A percentile compares a stretch with the other conserved stretches of the same genome.
phyloP scores from a whole-genome alignment of 306 rosid species.

The Sicyos baderoa region DNA sequence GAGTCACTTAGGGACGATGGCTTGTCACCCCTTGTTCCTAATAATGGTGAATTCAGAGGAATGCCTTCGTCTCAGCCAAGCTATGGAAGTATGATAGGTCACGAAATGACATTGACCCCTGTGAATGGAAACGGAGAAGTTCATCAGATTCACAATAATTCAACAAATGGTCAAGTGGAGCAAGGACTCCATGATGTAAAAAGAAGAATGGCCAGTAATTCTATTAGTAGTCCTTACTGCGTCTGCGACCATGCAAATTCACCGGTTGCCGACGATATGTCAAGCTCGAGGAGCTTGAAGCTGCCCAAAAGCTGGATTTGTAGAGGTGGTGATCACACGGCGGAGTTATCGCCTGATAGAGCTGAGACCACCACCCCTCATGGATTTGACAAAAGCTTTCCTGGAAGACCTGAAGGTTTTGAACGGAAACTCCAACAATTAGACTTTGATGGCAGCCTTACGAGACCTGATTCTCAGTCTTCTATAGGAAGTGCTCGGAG shows the following conservation, averaged over 20 bases:
- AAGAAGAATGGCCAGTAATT: conserved; percentile 24
- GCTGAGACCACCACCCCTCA: conserved; percentile 68
- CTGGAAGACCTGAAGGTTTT: conserved; percentile 77
- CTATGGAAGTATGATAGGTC: conserved; percentile 33
- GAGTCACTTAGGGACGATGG: conserved; percentile 40
- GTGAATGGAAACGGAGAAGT: conserved; percentile 40
- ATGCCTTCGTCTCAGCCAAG: conserved; percentile 22
- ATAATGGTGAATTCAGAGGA: conserved; percentile 33
- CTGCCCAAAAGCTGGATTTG: conserved; percentile 86
- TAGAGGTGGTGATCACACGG: conserved; percentile 41
- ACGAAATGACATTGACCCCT: conserved; percentile 36
- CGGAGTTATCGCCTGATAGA: conserved; percentile 44
- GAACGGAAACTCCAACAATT: conserved; percentile 44
- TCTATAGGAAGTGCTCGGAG: conserved; percentile 65
- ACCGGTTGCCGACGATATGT: conserved; percentile 29
- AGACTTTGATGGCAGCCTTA: conserved; percentile 39
- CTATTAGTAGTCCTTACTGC: conserved; percentile 32
- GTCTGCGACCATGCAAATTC: conserved; percentile 31
- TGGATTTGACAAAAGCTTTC: conserved; percentile 59
- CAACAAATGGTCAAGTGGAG: conserved; percentile 32
- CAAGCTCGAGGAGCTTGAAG: conserved; percentile 35
- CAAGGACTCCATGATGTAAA: conserved; percentile 33
- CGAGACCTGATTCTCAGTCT: conserved; percentile 68
- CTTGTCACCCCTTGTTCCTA: conserved; percentile 29
- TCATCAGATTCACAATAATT: conserved; percentile 33